These are phyloP conservation scores for Exserohilum turcica DNA, from an alignment of 2,329 filamentous ascomycete genomes.

Conservation along the genomic window DNA sequence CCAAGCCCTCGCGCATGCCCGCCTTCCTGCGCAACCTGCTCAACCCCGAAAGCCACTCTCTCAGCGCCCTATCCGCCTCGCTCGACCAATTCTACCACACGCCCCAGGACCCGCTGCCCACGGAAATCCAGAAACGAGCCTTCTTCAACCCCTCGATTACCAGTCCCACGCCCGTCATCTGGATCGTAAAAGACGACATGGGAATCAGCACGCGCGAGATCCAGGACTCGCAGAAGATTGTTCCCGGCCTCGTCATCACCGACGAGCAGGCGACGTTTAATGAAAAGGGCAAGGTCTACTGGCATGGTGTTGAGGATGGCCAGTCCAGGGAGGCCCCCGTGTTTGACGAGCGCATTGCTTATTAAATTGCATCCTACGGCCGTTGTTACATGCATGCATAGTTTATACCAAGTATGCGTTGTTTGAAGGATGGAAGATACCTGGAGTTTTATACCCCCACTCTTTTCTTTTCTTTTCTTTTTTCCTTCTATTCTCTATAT, in stretches of 20 bases:
- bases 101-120: constrained; percentile 38
- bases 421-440: neutral
- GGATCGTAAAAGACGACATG: constrained; percentile 53
- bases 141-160: constrained; percentile 54
- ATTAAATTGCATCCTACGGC: no score
- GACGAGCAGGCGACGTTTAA: constrained; percentile 54
- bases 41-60: constrained; percentile 43
- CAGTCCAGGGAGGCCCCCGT: constrained; percentile 52
- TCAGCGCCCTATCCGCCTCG: constrained; percentile 33
- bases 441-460: constrained; percentile 2
- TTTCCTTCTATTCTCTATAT: no score
- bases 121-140: constrained; percentile 48
- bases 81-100: constrained; percentile 43
- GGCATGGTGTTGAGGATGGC: constrained; percentile 47
- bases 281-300: constrained; percentile 53
- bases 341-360: constrained; percentile 46
- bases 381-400: no score
- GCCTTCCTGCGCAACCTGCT: constrained; percentile 40
- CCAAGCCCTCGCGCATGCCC: constrained; percentile 37
- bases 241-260: constrained; percentile 48
- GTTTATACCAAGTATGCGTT: no score
- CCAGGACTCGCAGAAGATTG: constrained; percentile 46
- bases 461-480: neutral
- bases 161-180: constrained; percentile 51
- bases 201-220: constrained; percentile 53